A percentile compares a stretch with the other conserved stretches of the same genome.
Evolutionary conservation across 208 protist species (phyloP).

Genomic region (Acanthamoeba culbertsoni): DNA sequence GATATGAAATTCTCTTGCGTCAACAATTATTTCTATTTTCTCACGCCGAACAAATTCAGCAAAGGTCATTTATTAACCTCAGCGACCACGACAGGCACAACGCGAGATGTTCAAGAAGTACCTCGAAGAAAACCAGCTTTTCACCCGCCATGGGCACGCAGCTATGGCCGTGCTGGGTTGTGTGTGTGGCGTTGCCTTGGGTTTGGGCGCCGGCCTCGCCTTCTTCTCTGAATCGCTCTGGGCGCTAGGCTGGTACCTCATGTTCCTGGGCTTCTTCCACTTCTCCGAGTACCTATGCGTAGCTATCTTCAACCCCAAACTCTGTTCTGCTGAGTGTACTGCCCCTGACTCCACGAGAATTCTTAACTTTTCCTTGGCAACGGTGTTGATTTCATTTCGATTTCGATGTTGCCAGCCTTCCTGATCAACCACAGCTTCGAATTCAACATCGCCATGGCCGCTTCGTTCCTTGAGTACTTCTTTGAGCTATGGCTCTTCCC

Average conservation of each 20-base stretch:
- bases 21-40: too few species aligned
- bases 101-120: constrained; percentile 24
- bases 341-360: neutral
- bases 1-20: too few species aligned
- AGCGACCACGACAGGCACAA: too few species aligned
- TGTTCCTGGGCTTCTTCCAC: constrained; percentile 25
- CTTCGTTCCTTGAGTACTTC: constrained; percentile 68
- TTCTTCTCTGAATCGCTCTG: constrained; percentile 30
- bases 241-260: neutral
- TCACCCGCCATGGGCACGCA: neutral
- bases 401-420: constrained; percentile 49
- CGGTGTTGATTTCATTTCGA: neutral
- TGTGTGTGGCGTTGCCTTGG: neutral
- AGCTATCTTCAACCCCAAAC: constrained; percentile 22
- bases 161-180: neutral
- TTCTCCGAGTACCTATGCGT: constrained; percentile 23
- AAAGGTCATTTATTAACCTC: too few species aligned
- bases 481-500: constrained; percentile 75
- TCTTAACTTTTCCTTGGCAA: neutral
- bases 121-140: neutral
- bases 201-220: neutral
- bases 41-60: too few species aligned
- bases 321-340: constrained; percentile 21
- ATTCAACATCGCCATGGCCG: constrained; percentile 65
- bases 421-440: constrained; percentile 73